These are phyloP conservation scores for Thalassiosira profunda DNA, from an alignment of 108 stramenopile species.

Conservation along the genomic window DNA sequence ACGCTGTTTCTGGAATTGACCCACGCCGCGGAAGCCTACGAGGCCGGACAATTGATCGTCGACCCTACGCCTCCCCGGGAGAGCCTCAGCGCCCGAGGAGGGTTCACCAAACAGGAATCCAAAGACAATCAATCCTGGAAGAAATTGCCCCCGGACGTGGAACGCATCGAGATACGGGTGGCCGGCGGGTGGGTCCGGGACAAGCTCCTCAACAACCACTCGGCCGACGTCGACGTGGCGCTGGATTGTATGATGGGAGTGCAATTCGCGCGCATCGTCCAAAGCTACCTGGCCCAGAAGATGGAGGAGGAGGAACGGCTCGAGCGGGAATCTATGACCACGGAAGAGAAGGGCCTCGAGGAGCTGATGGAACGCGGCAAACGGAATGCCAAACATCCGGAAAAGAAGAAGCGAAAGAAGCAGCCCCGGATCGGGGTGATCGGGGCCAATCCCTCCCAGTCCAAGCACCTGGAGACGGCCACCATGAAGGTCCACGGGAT, in stretches of 20 bases:
- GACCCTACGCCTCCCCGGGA: slow-evolving; percentile 19
- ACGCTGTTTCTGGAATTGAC: slow-evolving; percentile 45
- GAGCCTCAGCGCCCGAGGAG: slow-evolving; percentile 34
- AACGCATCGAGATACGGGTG: slow-evolving; percentile 61
- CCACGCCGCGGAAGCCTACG: slow-evolving; percentile 49
- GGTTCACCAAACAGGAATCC: slow-evolving; percentile 18
- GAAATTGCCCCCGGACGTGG: slow-evolving; percentile 16
- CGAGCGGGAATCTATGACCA: not conserved
- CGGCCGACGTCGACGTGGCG: slow-evolving; percentile 96
- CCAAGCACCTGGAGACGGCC: slow-evolving; percentile 99
- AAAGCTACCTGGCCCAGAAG: slow-evolving; percentile 57
- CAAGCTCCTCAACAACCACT: slow-evolving; percentile 85
- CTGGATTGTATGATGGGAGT: slow-evolving; percentile 94
- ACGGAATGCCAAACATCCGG: no score
- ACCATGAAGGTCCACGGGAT: slow-evolving; percentile 87
- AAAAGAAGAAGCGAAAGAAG: slow-evolving; percentile 16
- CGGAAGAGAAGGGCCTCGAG: not conserved
- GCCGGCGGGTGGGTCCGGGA: slow-evolving; percentile 94
- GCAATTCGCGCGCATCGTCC: slow-evolving; percentile 89
- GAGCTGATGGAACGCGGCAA: no score
- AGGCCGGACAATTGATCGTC: slow-evolving; percentile 24
- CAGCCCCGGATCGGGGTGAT: slow-evolving; percentile 82
- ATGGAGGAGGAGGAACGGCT: not conserved
- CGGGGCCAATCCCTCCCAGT: slow-evolving; percentile 97
- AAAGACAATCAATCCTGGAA: slow-evolving; percentile 10